Conservation (phyloP, 495 filamentous ascomycete species). For the Neurospora pannonica region DNA sequence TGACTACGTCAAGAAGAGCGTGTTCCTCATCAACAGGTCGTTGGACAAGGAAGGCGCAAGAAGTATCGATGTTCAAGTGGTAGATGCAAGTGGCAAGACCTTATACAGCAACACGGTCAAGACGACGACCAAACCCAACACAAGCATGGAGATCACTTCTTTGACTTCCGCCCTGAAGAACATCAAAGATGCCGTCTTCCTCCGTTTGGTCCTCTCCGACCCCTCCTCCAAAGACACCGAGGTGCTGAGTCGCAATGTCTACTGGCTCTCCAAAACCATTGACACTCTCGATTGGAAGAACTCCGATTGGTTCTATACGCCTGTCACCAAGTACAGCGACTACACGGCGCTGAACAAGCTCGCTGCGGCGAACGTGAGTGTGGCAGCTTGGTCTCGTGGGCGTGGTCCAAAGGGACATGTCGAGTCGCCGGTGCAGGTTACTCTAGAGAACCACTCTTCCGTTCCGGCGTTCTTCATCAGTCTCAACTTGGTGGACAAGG, state of each 20-base stretch:
- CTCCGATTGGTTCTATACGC: conserved; percentile 51
- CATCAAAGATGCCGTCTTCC: conserved; percentile 39
- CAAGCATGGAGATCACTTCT: conserved; percentile 22
- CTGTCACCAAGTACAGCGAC: conserved; percentile 43
- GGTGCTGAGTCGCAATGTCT: conserved; percentile 49
- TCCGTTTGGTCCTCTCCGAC: conserved; percentile 38
- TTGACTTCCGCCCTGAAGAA: conserved; percentile 23
- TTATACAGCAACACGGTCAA: conserved; percentile 22
- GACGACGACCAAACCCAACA: conserved; percentile 27
- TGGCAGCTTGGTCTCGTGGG: conserved; percentile 4
- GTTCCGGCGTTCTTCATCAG: conserved; percentile 50
- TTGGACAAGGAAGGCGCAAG: conserved; percentile 33
- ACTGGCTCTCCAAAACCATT: conserved; percentile 44
- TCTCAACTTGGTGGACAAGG: conserved; percentile 35
- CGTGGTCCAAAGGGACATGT: background rate
- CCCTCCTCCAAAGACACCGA: conserved; percentile 6
- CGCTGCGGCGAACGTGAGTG: conserved; percentile 25
- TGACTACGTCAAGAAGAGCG: conserved; percentile 34
- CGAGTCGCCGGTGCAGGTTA: conserved; percentile 10
- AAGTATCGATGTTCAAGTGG: conserved; percentile 35
- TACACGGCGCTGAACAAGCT: conserved; percentile 40
- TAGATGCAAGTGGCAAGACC: conserved; percentile 37
- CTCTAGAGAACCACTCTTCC: conserved; percentile 42
- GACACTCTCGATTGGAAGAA: conserved; percentile 47
- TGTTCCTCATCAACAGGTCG: conserved; percentile 51